Percentiles rank a stretch among this genome's conserved stretches.
These are phyloP conservation scores for Pseudocercospora fijiensis DNA, from an alignment of 2,329 filamentous ascomycete genomes.

Conservation along the genomic window DNA sequence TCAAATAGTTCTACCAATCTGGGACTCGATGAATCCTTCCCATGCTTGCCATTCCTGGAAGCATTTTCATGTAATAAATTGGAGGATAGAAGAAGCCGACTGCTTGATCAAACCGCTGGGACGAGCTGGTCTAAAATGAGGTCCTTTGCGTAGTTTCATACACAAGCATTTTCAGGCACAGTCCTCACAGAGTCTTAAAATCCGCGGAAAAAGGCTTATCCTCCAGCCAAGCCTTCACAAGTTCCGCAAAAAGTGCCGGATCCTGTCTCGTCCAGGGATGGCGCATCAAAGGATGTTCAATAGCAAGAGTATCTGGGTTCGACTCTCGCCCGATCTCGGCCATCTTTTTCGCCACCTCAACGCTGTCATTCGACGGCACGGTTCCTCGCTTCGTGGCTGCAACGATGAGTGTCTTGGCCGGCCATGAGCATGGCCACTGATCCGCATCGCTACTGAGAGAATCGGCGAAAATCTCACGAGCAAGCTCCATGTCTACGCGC, in stretches of 20 bases:
- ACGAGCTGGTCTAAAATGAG: no score
- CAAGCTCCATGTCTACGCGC: constrained; percentile 8
- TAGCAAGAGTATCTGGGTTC: constrained; percentile 26
- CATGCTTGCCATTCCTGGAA: no score
- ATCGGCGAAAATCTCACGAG: constrained; percentile 21
- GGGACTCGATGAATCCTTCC: neutral
- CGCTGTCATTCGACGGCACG: constrained; percentile 29
- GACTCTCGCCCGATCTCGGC: constrained; percentile 23
- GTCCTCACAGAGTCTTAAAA: no score
- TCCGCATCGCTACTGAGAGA: constrained; percentile 11
- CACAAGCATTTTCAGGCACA: no score
- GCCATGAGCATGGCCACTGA: constrained; percentile 25
- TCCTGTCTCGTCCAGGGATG: constrained; percentile 34
- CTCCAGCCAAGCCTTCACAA: constrained; percentile 25
- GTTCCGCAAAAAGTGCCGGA: constrained; percentile 29
- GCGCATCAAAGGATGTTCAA: constrained; percentile 26
- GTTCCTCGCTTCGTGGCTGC: constrained; percentile 31
- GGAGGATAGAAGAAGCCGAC: no score
- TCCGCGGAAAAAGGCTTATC: neutral
- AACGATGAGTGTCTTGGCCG: constrained; percentile 30
- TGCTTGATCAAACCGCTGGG: no score
- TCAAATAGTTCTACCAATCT: no score
- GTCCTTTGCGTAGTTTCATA: no score
- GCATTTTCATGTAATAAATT: no score
- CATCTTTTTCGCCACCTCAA: constrained; percentile 23